phyloP scores from a whole-genome alignment of 2,329 filamentous ascomycete genomes.

The Eutypa lata region DNA sequence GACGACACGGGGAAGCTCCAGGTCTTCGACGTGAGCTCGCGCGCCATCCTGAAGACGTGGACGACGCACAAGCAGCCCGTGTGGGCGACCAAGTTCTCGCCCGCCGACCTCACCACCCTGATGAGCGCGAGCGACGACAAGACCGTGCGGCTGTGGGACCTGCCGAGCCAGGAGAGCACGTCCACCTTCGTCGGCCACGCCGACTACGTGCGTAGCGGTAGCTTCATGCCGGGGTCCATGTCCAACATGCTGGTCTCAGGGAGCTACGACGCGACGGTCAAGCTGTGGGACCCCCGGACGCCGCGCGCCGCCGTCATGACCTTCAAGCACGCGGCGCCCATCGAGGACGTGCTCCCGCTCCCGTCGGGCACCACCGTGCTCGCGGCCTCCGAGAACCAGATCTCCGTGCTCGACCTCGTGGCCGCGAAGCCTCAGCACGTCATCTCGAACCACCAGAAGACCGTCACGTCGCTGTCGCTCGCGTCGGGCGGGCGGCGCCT shows the following conservation, averaged over 20 bases:
- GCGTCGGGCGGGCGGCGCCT: constrained; percentile 79
- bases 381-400: constrained; percentile 78
- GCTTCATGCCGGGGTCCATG: constrained; percentile 73
- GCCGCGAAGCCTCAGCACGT: constrained; percentile 84
- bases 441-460: constrained; percentile 95
- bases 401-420: constrained; percentile 89
- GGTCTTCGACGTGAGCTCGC: constrained; percentile 85
- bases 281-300: constrained; percentile 86
- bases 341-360: constrained; percentile 86
- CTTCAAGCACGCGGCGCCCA: constrained; percentile 87
- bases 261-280: constrained; percentile 91
- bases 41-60: constrained; percentile 95
- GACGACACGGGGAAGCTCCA: constrained; percentile 91
- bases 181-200: constrained; percentile 80
- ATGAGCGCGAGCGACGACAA: constrained; percentile 91
- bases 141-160: constrained; percentile 90
- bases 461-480: constrained; percentile 81
- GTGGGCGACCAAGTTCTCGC: constrained; percentile 90
- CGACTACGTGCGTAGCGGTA: constrained; percentile 87
- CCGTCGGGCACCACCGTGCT: constrained; percentile 83
- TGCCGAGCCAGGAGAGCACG: constrained; percentile 74
- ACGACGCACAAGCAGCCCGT: constrained; percentile 90
- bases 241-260: constrained; percentile 82
- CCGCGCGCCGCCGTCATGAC: constrained; percentile 73
- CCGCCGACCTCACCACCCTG: constrained; percentile 77